Evolutionary conservation across 2,329 filamentous ascomycete genomes (phyloP).

Genomic region (Ophiosphaerella narmari): DNA sequence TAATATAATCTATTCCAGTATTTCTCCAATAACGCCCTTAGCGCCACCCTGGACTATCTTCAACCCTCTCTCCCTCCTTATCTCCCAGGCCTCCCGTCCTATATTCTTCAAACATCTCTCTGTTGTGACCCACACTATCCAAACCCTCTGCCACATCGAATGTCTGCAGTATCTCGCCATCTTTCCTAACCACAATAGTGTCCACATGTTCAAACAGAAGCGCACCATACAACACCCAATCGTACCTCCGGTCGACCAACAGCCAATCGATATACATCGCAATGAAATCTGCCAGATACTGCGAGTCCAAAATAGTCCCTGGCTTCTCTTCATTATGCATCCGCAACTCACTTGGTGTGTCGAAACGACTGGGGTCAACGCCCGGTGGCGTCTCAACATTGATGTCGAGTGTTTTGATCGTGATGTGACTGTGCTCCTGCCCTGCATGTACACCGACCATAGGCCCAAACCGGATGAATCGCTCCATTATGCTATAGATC

Average conservation of each 20-base stretch:
- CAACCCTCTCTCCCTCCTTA: background rate
- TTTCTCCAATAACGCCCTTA: too few relatives aligned
- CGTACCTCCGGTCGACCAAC: background rate
- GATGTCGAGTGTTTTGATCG: conserved; percentile 15
- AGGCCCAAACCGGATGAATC: conserved; percentile 16
- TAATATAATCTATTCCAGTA: too few relatives aligned
- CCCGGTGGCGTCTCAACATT: conserved; percentile 14
- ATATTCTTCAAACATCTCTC: background rate
- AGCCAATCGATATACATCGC: conserved; percentile 1
- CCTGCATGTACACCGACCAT: background rate
- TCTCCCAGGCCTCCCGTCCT: background rate
- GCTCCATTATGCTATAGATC: conserved; percentile 19
- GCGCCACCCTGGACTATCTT: background rate
- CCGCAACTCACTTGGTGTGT: too few relatives aligned
- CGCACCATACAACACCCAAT: background rate
- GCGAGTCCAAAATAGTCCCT: conserved; percentile 5
- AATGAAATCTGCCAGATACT: conserved; percentile 8
- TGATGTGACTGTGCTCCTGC: conserved; percentile 4
- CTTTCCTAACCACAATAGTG: conserved; percentile 7
- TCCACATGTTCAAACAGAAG: conserved; percentile 15
- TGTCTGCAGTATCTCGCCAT: conserved; percentile 2
- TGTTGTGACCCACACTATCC: too few relatives aligned
- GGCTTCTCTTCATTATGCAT: too few relatives aligned
- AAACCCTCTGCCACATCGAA: conserved; percentile 10
- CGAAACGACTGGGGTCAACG: background rate